phyloP scores from a whole-genome alignment of 768 basidiomycete species.

The Leucocoprinus sp. region DNA sequence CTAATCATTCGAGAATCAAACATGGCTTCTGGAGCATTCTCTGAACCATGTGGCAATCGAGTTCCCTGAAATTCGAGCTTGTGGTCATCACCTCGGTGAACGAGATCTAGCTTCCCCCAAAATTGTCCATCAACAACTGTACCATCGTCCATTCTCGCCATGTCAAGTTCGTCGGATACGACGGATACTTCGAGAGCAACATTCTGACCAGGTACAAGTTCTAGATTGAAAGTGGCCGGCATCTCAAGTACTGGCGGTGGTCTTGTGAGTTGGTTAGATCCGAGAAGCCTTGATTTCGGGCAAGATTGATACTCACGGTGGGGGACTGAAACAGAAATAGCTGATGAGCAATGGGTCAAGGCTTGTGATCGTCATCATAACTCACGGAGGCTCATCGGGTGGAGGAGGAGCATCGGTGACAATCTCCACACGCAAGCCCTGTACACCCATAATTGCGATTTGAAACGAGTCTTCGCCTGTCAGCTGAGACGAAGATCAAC shows the following conservation, averaged over 20 bases:
- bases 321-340: slow-evolving; percentile 30
- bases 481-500: slow-evolving; percentile 37
- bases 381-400: slow-evolving; percentile 77
- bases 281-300: background rate
- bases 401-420: slow-evolving; percentile 81
- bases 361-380: slow-evolving; percentile 16
- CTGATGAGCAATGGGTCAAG: slow-evolving; percentile 17
- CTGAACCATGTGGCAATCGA: slow-evolving; percentile 52
- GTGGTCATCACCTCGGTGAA: slow-evolving; percentile 71
- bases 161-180: slow-evolving; percentile 77
- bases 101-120: slow-evolving; percentile 82
- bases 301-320: slow-evolving; percentile 30
- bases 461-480: slow-evolving; percentile 84
- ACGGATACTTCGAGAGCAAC: slow-evolving; percentile 77
- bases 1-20: slow-evolving; percentile 73
- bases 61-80: slow-evolving; percentile 80
- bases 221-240: slow-evolving; percentile 79
- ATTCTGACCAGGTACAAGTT: slow-evolving; percentile 69
- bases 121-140: slow-evolving; percentile 79
- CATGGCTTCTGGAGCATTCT: slow-evolving; percentile 58
- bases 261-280: slow-evolving; percentile 19
- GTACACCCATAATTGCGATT: slow-evolving; percentile 78
- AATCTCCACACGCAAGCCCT: slow-evolving; percentile 79
- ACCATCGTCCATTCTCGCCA: slow-evolving; percentile 88
- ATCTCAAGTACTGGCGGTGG: slow-evolving; percentile 76